Conservation (phyloP, 768 basidiomycete species). For the Hortiboletus campestris region DNA sequence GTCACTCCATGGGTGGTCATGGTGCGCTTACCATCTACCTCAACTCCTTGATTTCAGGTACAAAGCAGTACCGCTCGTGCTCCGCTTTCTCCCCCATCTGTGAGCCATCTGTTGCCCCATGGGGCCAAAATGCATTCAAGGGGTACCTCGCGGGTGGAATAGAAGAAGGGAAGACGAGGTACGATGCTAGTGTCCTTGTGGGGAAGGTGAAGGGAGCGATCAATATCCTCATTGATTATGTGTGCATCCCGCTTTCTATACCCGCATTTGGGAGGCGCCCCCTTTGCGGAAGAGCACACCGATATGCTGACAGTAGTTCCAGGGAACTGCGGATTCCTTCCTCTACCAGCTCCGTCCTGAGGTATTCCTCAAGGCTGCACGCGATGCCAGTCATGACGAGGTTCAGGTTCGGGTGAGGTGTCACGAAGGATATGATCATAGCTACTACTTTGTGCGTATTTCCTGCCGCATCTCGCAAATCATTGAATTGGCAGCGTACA, state of each 20-base stretch:
- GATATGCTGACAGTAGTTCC: constrained; percentile 5
- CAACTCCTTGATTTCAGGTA: constrained; percentile 49
- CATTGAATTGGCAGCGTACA: constrained; percentile 27
- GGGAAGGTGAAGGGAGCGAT: constrained; percentile 57
- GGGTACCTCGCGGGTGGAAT: constrained; percentile 80
- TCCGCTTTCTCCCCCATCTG: constrained; percentile 87
- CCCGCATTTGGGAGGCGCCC: not conserved
- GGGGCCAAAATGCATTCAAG: constrained; percentile 90
- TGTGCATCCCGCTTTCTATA: constrained; percentile 35
- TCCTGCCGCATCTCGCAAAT: not conserved
- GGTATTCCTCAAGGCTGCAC: constrained; percentile 77
- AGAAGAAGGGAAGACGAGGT: constrained; percentile 66
- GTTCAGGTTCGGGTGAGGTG: constrained; percentile 73
- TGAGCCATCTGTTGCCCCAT: constrained; percentile 83
- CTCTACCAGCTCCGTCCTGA: constrained; percentile 89
- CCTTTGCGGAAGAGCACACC: not conserved
- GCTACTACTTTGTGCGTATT: constrained; percentile 76
- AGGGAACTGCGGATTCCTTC: constrained; percentile 84
- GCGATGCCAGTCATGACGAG: constrained; percentile 69
- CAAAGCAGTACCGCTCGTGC: constrained; percentile 74
- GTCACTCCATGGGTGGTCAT: constrained; percentile 98
- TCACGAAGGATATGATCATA: constrained; percentile 86
- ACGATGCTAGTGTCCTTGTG: constrained; percentile 88
- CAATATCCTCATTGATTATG: constrained; percentile 85
- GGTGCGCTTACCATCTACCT: constrained; percentile 93